Evolutionary conservation across 2,329 filamentous ascomycete species (phyloP), one percentile per base, ranked within the genome.

Genomic region (Colletotrichum chlorophyti): DNA sequence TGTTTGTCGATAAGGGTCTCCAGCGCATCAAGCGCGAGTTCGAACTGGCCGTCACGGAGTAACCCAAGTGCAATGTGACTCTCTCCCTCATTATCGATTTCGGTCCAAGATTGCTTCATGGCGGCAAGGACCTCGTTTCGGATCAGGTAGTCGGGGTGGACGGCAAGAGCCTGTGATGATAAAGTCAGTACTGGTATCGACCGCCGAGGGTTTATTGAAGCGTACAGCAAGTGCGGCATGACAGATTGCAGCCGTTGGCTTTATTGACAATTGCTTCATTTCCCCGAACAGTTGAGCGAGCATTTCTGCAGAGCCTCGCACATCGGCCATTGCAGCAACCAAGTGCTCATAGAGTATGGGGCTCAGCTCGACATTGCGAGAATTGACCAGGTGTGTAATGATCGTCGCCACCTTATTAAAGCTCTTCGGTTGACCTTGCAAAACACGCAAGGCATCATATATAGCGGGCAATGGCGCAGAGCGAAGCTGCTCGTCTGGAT

Each of bases 71-170:
- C 83, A 17, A 96, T 79, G 68, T 84, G 85, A 65, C 90, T 84
- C 69, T 83, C 84, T 8, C 87, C 89, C 6, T 84, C 77, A 82
- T 78, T 10, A 80, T 82, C 37, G 80, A 85, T 8, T 91, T 75
- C 8, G 78, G 76, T 82, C 90, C 92, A 96, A 62, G 85, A 81
- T 53, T 85, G 80, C 66, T 85, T 85, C 89, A 95, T 92, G 53
- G 88, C 87, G 52, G 84, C 76, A 34, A 97, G 76, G 4, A 97
- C 81, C 31, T 88, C 81, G 50, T 84, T 83, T 31, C 93, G 87
- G 21, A 95, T 76, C 6, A 92, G 65, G 65, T 96, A 94, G 72
- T 98, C 91, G 0, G 94, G 91, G 70, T 98, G 95, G 8, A 95
- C 84, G 0, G 91, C 85, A 21, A 97, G 79, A 5, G 84, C 88